phyloP scores from a whole-genome alignment of 768 basidiomycete species.

The Pleurotus eryngii region DNA sequence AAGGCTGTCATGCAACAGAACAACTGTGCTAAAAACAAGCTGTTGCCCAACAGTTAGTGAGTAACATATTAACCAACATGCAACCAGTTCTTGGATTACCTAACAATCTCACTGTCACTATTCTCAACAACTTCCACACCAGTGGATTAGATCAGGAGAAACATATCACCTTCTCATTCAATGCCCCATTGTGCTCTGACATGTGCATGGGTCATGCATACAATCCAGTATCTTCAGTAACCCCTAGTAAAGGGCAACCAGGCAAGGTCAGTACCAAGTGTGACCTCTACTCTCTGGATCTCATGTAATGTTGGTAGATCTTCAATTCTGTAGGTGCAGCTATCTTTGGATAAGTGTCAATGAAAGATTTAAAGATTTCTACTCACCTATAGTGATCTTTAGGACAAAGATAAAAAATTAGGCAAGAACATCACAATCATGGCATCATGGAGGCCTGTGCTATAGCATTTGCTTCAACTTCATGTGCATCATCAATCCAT shows the following conservation, averaged over 20 bases:
- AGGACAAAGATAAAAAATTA: no score
- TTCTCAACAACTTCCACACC: slow-evolving; percentile 1
- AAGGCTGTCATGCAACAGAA: slow-evolving; percentile 1
- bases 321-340: not conserved
- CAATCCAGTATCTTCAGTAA: not conserved
- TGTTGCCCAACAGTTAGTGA: not conserved
- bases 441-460: no score
- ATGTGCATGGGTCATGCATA: not conserved
- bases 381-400: no score
- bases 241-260: slow-evolving; percentile 1
- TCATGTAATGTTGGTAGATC: not conserved
- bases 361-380: no score
- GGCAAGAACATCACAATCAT: no score
- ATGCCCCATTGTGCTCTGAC: not conserved
- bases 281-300: not conserved
- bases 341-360: not conserved
- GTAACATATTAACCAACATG: not conserved
- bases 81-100: not conserved
- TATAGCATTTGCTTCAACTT: no score
- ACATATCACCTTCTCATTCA: slow-evolving; percentile 6
- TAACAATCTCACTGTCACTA: slow-evolving; percentile 1
- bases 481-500: no score
- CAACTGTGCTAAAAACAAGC: not conserved
- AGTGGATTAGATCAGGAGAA: slow-evolving; percentile 2
- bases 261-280: not conserved